Evolutionary conservation across 495 filamentous ascomycete species (phyloP).

Genomic region (Annulohypoxylon stygium): DNA sequence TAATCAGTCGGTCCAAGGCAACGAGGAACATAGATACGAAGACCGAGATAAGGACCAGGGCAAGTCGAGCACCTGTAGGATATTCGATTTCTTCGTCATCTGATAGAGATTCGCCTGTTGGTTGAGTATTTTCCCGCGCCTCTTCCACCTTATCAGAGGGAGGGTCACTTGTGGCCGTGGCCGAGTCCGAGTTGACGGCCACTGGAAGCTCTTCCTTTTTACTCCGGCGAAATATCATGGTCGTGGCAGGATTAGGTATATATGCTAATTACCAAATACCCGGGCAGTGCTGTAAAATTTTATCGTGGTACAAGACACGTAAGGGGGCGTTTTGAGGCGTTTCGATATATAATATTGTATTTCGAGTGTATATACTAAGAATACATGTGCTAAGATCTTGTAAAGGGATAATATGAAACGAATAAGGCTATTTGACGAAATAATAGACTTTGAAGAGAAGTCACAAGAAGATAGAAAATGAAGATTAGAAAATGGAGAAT

Average conservation of each 20-base stretch:
- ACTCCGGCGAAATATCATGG: slow-evolving; percentile 26
- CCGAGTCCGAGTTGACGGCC: slow-evolving; percentile 5
- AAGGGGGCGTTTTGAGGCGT: background rate
- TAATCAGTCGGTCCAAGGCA: slow-evolving; percentile 56
- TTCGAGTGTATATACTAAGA: background rate
- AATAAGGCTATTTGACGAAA: background rate
- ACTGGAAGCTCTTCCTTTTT: slow-evolving; percentile 11
- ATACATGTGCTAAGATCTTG: background rate
- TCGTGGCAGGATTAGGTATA: background rate
- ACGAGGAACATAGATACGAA: slow-evolving; percentile 56
- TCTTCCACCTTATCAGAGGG: slow-evolving; percentile 13
- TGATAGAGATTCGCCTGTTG: background rate
- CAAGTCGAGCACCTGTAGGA: slow-evolving; percentile 48
- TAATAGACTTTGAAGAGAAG: background rate
- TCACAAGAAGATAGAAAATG: background rate
- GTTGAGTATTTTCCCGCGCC: background rate
- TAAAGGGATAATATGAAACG: background rate
- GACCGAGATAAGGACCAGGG: slow-evolving; percentile 48
- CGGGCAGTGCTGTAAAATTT: background rate
- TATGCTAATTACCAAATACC: background rate
- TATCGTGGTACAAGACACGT: background rate
- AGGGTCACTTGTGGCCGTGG: background rate
- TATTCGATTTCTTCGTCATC: slow-evolving; percentile 45
- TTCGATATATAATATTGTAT: too few species aligned
- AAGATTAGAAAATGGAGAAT: background rate